Base-by-base conservation (phyloP, 2,329 filamentous ascomycete genomes). In the Colletotrichum sp. region DNA sequence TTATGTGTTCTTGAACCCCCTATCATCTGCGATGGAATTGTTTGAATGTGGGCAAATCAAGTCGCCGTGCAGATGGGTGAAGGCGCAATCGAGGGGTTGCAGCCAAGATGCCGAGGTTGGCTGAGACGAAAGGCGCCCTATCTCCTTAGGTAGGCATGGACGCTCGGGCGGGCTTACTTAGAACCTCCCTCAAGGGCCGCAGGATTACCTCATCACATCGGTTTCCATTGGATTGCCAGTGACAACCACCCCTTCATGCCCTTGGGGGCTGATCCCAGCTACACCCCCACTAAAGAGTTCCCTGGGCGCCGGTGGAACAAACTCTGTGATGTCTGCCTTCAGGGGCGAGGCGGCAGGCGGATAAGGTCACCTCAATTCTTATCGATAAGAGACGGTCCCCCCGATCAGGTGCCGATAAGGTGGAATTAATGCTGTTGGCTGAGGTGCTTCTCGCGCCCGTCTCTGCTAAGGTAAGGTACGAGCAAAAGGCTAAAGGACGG, bases 381-480 rank as follows among this genome's bases (percentile, higher is more conserved):
- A 73, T 75, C 73, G 73, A 75, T 75, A 75, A 75, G 30, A 55
- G n/a, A 22, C 44, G 12, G 5, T 11, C 15, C 68, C 66, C 61
- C 72, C 65, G 73, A 73, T 77, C 75, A 77, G 73, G 75, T 77
- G 73, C 75, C 73, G 73, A 72, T 72, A 77, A 71, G 68, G 25
- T 71, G 48, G 27, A 68, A 68, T 72, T 64, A 66, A 57, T 66
- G 52, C 61, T 61, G 61, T 66, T 61, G 52, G 48, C 60, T 39
- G 36, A 39, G 36, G 36, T 39, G 44, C 67, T 60, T 52, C 34
- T 60, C 44, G 48, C 28, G 28, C 59, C 25, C 27, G 55, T 59
- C 55, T 59, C 55, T 59, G 8, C 55, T 34, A 28, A 28, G 55
- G 55, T 34, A 28, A 28, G 55, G 55, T 36, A 63, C 63, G 25